A percentile compares a stretch with the other conserved stretches of the same genome.
phyloP scores from a whole-genome alignment of 2,329 filamentous ascomycete genomes.

The Hirsutella rhossiliensis region DNA sequence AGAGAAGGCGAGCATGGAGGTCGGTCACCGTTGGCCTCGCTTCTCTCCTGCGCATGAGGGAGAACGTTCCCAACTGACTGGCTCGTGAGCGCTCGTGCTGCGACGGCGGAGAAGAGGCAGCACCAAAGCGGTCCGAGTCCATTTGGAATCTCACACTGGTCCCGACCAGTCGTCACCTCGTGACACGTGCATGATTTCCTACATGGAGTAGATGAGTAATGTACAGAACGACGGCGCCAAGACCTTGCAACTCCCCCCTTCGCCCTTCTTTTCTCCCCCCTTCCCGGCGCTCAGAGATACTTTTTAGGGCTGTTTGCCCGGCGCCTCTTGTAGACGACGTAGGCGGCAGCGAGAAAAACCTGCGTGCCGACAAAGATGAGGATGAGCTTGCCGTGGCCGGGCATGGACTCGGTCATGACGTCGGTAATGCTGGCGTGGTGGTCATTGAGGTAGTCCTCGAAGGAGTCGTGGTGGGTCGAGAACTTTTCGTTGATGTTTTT shows the following conservation, averaged over 20 bases:
- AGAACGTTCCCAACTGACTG: too few relatives aligned
- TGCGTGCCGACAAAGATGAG: conserved; percentile 66
- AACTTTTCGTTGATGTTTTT: conserved; percentile 38
- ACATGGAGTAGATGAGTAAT: not conserved
- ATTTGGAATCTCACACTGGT: too few relatives aligned
- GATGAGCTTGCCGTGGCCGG: conserved; percentile 44
- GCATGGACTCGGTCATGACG: conserved; percentile 33
- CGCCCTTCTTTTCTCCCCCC: not conserved
- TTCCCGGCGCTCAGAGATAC: conserved; percentile 56
- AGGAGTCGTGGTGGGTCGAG: conserved; percentile 36
- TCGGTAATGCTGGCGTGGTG: conserved; percentile 38
- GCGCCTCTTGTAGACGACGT: conserved; percentile 69
- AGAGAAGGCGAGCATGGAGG: too few relatives aligned
- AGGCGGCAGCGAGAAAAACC: conserved; percentile 54
- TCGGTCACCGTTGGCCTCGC: too few relatives aligned
- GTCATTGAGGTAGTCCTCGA: conserved; percentile 37
- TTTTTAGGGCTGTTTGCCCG: conserved; percentile 76
- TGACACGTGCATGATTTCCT: not conserved
- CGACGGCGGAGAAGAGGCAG: too few relatives aligned
- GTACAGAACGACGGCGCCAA: too few relatives aligned
- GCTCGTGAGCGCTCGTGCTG: too few relatives aligned
- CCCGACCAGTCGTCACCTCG: not conserved
- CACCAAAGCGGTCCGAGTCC: too few relatives aligned
- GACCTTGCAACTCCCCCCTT: too few relatives aligned
- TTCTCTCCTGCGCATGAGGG: too few relatives aligned